Percentiles rank a stretch among this genome's conserved stretches.
Conservation (phyloP, 2,329 filamentous ascomycete species). For the Arthrobotrys sinensis region DNA sequence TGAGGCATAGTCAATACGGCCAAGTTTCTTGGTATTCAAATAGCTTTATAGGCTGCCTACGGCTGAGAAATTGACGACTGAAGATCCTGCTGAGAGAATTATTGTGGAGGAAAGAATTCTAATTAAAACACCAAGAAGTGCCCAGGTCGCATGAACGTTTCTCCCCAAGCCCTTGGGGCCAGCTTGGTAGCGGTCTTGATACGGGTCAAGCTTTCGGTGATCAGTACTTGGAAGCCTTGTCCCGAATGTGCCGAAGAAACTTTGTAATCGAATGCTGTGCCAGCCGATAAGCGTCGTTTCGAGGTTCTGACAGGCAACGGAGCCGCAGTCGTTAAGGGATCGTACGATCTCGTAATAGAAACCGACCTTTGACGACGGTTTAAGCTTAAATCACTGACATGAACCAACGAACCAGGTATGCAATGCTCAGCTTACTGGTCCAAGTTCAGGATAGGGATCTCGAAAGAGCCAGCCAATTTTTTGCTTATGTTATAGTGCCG, state of each 20-base stretch:
- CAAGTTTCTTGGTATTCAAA: slow-evolving; percentile 58
- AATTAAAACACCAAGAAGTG: slow-evolving; percentile 57
- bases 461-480: slow-evolving; percentile 20
- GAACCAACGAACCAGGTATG: slow-evolving; percentile 33
- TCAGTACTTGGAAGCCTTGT: slow-evolving; percentile 53
- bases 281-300: slow-evolving; percentile 41
- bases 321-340: slow-evolving; percentile 8
- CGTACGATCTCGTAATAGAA: slow-evolving; percentile 13
- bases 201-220: slow-evolving; percentile 56
- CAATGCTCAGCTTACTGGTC: slow-evolving; percentile 22
- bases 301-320: slow-evolving; percentile 26
- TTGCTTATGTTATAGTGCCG: slow-evolving; percentile 41
- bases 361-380: slow-evolving; percentile 24
- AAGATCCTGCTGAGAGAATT: slow-evolving; percentile 39
- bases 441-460: slow-evolving; percentile 23
- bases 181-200: slow-evolving; percentile 47
- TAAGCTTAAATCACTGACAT: slow-evolving; percentile 45
- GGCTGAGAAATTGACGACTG: slow-evolving; percentile 60
- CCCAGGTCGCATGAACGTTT: slow-evolving; percentile 50
- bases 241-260: slow-evolving; percentile 30
- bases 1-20: slow-evolving; percentile 46
- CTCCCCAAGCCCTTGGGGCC: slow-evolving; percentile 37
- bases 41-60: slow-evolving; percentile 48
- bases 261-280: slow-evolving; percentile 36
- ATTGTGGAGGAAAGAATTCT: slow-evolving; percentile 1